Base-by-base conservation (phyloP, 2,329 filamentous ascomycete genomes). In the Nemania abortiva region DNA sequence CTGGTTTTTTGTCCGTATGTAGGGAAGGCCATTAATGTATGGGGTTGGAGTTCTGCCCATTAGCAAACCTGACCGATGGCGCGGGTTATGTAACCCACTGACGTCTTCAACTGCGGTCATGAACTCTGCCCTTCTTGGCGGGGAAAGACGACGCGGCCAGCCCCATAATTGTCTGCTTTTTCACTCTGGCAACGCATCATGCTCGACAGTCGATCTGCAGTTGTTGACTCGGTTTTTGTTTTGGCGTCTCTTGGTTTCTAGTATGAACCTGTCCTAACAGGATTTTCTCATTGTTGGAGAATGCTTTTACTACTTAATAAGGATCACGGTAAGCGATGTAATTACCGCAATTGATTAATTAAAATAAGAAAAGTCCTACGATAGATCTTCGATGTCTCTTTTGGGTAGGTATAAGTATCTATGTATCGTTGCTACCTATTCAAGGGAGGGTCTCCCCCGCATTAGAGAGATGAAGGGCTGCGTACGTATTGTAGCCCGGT, bases 81-180 rank as follows among this genome's bases (percentile, higher is more conserved):
- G 34, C 34, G 50, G 52, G 47, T 56, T 42, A 52, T 57, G 63
- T 60, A 60, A 60, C 55, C 45, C 22, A 42, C 59, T 66, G 64
- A 67, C 68, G 67, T 66, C 63, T 61, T 54, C 58, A 56, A 57
- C 50, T 57, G 66, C 34, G 52, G 45, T 42, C 31, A 22, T 56
- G 22, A 53, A 13, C 45, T 31, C n/a, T 47, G 54, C 55, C 34
- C 31, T 15, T 65, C 65, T 70, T 68, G 65, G 68, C 58, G 27
- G 11, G 24, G 13, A 42, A 60, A 54, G 63, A 54, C 66, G 50
- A 69, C 68, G 69, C 69, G 69, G 68, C 57, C 58, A 24, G 61
- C 45, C 39, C 61, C 65, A 49, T 37, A 24, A 31, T 65, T 59
- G 45, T 50, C 37, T 42, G 10, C 39, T 42, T 42, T 37, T 54